These are phyloP conservation scores for Coemansia sp. DNA, from an alignment of 192 early-diverging fungal species.

Conservation along the genomic window DNA sequence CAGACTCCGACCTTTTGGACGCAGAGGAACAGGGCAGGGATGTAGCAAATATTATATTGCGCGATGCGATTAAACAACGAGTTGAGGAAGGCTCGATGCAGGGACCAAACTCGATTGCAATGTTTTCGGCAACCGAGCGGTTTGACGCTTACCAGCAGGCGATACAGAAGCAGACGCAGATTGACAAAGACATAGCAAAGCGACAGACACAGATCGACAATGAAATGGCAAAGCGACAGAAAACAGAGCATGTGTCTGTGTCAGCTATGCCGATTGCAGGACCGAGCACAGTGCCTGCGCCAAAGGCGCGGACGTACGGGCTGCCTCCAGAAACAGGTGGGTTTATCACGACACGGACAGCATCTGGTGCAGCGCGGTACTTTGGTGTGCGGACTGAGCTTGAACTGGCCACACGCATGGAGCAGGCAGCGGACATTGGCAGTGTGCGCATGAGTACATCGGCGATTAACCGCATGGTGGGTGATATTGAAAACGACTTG, in stretches of 20 bases:
- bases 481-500: conserved; percentile 35
- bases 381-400: conserved; percentile 23
- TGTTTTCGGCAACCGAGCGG: conserved; percentile 27
- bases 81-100: not conserved
- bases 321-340: conserved; percentile 45
- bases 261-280: not conserved
- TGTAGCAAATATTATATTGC: conserved; percentile 14
- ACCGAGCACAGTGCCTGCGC: not conserved
- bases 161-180: conserved; percentile 12
- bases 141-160: conserved; percentile 31
- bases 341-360: conserved; percentile 35
- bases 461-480: conserved; percentile 37
- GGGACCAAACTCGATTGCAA: conserved; percentile 2
- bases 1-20: conserved; percentile 41
- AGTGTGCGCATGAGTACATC: conserved; percentile 21
- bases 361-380: conserved; percentile 27
- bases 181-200: conserved; percentile 3
- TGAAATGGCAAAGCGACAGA: not conserved
- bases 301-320: conserved; percentile 14
- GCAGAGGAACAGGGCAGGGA: conserved; percentile 39
- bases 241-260: not conserved
- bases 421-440: conserved; percentile 5
- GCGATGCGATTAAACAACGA: not conserved
- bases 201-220: conserved; percentile 1
- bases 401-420: conserved; percentile 22